Base-by-base conservation (phyloP, 202 grass and related monocot genomes). In the Panicum hallii region DNA sequence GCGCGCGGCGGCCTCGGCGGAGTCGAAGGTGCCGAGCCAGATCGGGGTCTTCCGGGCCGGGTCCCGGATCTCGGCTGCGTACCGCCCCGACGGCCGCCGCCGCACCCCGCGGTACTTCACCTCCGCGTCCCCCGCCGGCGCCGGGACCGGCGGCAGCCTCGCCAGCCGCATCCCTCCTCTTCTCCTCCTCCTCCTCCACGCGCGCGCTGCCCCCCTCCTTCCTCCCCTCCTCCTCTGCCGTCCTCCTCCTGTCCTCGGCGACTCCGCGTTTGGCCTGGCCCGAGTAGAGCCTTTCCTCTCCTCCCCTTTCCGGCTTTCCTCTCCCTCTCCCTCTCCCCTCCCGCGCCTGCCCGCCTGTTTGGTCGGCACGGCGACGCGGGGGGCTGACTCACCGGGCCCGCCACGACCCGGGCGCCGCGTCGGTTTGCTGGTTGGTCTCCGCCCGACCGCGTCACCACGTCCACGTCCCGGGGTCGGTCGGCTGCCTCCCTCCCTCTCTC, bases 21-120 rank as follows among this genome's bases (percentile, higher is more conserved):
- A 92, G 84, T 94, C 92, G 72, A 94, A 94, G 69, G 92, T 94
- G 81, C 92, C 92, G 30, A 94, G 92, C 92, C 92, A 94, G 84
- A 94, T 91, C 87, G 89, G 92, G 77, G 87, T 94, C 90, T 94
- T 94, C 84, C 76, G 85, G 0, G 84, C 85, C 45, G 92, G 90
- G 92, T 94, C 92, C 19, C 92, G 82, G 82, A 94, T 94, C 92
- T 92, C 92, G 70, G 90, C 92, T 8, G 92, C 92, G 80, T 90
- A 94, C 17, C 92, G 38, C n/a, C 90, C 92, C 82, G 90, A 94
- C 58, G 92, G 92, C 19, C 92, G 82, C 87, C 88, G 77, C 63
- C 92, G 22, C 67, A 94, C 92, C 44, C 92, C 92, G n/a, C 89
- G 85, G 81, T 91, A 91, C 85, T 67, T 69, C 23, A 90, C 76